Base-by-base conservation (phyloP, 441 rosid genomes). In the Eruca vesicaria region DNA sequence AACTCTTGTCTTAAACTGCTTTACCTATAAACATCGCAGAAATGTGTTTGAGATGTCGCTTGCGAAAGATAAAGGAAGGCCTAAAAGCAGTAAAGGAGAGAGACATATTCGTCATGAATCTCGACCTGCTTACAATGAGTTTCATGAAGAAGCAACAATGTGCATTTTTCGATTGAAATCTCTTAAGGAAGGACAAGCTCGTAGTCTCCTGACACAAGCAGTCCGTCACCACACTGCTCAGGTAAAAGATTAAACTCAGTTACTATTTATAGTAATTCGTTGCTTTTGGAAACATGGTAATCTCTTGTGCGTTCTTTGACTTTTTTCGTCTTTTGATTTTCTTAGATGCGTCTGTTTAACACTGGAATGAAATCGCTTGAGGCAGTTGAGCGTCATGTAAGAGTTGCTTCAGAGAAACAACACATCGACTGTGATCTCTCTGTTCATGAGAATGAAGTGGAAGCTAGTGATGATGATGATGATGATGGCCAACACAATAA, bases 211-310 rank as follows among this genome's bases (percentile, higher is more conserved):
- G n/a, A 94, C 95, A 31, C 99, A 94, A 83, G 97, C 94, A 68
- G 90, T 91, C 38, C 98, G 92, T 63, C 99, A 96, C 83, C 97
- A 96, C 82, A 92, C 97, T 61, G 98, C 99, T 75, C 99, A 96
- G 98, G 99, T 96, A 71, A 9, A 50, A 23, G 21, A 52, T 63
- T 5, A 19, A 1, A 60, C 33, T 65, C 35, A 28, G 12, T 61
- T 59, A 43, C 18, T 23, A 16, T 70, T 41, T 64, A 31, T 32
- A 26, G 8, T 18, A 63, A 63, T 58, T 52, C 29, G 26, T 41
- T 72, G 64, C 23, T 73, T 41, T 71, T 15, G 15, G 26, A 23
- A 57, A 9, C 33, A 69, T 67, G 68, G 67, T 75, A 26, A 69
- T 80, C 32, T 69, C 21, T 26, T 19, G 3, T 15, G 58, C 52